A percentile compares a stretch with the other conserved stretches of the same genome.
phyloP scores from a whole-genome alignment of 2,329 filamentous ascomycete species.

The Aureobasidium sp. region DNA sequence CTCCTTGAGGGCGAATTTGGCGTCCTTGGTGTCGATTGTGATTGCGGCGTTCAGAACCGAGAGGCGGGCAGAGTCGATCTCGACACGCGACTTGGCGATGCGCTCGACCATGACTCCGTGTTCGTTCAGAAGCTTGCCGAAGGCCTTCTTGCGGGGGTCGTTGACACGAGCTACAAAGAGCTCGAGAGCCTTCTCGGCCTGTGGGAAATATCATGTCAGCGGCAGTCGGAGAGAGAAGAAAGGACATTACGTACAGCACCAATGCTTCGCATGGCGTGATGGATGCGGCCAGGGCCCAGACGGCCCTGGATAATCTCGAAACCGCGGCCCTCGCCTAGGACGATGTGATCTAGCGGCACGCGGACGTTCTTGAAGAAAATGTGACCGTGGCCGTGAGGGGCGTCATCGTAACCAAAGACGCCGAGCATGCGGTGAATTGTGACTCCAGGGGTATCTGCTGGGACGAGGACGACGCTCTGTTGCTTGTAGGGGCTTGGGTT shows the following conservation, averaged over 20 bases:
- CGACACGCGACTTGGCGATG: slow-evolving; percentile 84
- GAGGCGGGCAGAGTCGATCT: slow-evolving; percentile 87
- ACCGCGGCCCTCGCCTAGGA: slow-evolving; percentile 85
- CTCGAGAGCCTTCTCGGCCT: slow-evolving; percentile 83
- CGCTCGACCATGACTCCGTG: slow-evolving; percentile 95
- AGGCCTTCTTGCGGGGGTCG: slow-evolving; percentile 82
- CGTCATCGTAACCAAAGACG: slow-evolving; percentile 95
- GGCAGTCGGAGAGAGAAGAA: too few species aligned
- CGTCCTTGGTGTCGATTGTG: slow-evolving; percentile 82
- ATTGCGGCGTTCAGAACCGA: slow-evolving; percentile 90
- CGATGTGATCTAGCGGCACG: slow-evolving; percentile 74
- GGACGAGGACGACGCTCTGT: slow-evolving; percentile 89
- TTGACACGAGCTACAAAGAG: slow-evolving; percentile 94
- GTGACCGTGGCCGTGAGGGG: slow-evolving; percentile 96
- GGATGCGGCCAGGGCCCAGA: slow-evolving; percentile 89
- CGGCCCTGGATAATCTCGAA: slow-evolving; percentile 99
- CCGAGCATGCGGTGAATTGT: slow-evolving; percentile 90
- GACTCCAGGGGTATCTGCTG: slow-evolving; percentile 71
- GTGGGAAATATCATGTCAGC: not conserved
- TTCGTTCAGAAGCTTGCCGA: slow-evolving; percentile 77
- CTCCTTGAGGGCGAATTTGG: slow-evolving; percentile 84
- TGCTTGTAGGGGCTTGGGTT: slow-evolving; percentile 77
- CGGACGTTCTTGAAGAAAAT: slow-evolving; percentile 84
- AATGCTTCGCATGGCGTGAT: slow-evolving; percentile 94
- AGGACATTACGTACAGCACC: slow-evolving; percentile 54